Conservation (phyloP, 345 rosid species). For the Gossypium sturtianum region DNA sequence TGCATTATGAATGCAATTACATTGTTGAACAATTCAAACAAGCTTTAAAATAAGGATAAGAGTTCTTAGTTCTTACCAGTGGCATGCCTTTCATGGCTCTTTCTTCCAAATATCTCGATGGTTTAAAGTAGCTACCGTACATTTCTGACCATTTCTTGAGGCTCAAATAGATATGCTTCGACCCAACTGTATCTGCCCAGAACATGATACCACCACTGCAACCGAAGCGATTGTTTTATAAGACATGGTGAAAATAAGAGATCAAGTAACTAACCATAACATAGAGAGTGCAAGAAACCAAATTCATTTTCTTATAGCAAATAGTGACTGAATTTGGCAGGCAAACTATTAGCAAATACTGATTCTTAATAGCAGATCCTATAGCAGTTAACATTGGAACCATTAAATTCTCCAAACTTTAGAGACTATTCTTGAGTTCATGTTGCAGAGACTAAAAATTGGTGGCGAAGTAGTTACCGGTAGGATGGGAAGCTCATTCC, state of each 20-base stretch:
- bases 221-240: background rate
- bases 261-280: background rate
- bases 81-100: constrained; percentile 60
- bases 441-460: background rate
- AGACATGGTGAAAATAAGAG: background rate
- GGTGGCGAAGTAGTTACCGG: constrained; percentile 39
- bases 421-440: background rate
- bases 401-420: background rate
- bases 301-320: background rate
- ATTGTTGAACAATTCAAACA: background rate
- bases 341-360: background rate
- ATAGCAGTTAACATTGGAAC: background rate
- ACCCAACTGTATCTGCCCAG: constrained; percentile 77
- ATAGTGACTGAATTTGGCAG: background rate
- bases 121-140: constrained; percentile 66
- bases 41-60: background rate
- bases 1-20: too few species aligned
- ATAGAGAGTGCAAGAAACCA: background rate
- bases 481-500: constrained; percentile 99
- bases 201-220: constrained; percentile 83
- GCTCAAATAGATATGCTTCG: constrained; percentile 50
- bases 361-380: background rate
- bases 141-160: constrained; percentile 67
- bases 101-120: constrained; percentile 79
- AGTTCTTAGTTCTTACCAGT: constrained; percentile 42